Evolutionary conservation across 1,284 basidiomycete genomes (phyloP), one percentile per base, ranked within the genome.

Genomic region (Leucocoprinus gongylophorus): DNA sequence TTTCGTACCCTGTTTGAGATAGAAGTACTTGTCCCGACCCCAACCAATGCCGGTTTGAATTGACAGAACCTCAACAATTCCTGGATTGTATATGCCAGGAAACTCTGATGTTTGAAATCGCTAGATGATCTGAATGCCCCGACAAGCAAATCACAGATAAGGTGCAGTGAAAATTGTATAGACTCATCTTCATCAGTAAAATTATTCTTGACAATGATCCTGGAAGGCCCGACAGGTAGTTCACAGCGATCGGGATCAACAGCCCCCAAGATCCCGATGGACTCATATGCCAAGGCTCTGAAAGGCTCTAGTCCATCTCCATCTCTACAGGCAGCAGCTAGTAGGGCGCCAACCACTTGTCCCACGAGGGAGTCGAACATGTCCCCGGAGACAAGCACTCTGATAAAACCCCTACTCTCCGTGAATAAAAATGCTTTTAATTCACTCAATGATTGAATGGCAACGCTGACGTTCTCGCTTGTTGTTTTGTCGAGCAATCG

Each of bases 231-330:
- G 35, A 75, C 65, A 5, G 76, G 72, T 38, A 90, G 73, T 56
- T 92, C 88, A 62, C 92, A 88, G 51, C 97, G 81, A 71, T 99
- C 97, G 0, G 97, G 95, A 68, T 99, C 97, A 17, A 97, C 79
- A 1, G 97, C 97, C 5, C 97, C 97, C 4, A 99, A 69, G n/a
- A 91, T 80, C 1, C 95, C 94, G 47, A 99, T 82, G 64, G 93
- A 97, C 62, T 97, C 91, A 62, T 90, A 94, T 0, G 89, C 85
- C 17, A 89, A 67, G 39, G 81, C 70, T 17, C 81, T 81, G 35
- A 94, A 63, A 5, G 76, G 63, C 51, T 92, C 83, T 2, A 81
- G 79, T 5, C 81, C 86, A 48, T 91, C 88, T 9, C 81, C 84
- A 57, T 95, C 91, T 12, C 91, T 79, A 42, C 82, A 83, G 0